Base-by-base conservation (phyloP, 2,329 filamentous ascomycete genomes). In the Alternaria sp. region DNA sequence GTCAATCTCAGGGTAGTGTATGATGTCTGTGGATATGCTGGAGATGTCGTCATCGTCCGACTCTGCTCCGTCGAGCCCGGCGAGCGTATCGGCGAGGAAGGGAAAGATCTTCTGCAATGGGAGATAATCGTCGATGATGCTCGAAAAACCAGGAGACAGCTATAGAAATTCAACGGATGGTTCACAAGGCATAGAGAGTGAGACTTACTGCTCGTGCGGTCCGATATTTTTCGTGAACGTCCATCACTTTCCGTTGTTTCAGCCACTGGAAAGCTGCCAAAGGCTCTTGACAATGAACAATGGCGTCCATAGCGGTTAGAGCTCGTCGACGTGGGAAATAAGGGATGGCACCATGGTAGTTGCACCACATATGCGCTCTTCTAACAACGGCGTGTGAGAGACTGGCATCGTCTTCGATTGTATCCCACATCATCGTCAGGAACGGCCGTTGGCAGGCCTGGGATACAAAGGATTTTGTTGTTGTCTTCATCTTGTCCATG, bases 401-500 rank as follows among this genome's bases (percentile, higher is more conserved):
- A 9, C 71, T 61, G 6, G 62, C 73, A 28, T 74, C 66, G 32
- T 78, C 73, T 20, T 76, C 69, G n/a, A 79, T 66, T 4, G 73
- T 75, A 41, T 79, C 76, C 76, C 76, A 79, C 69, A 78, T 78
- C 71, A 79, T 74, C 7, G 75, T 75, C n/a, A 69, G 62, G 39
- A 78, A 78, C 2, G 74, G 64, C 18, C 76, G 64, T 32, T 78
- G 63, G 48, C 75, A 77, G 14, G 76, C 72, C 53, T 79, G 74
- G 12, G 76, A 76, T 3, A 79, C 75, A 34, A 79, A 78, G 3
- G 71, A 73, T 54, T 76, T 77, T 11, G 74, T 76, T 1, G 76
- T 78, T 1, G 69, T 73, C 54, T 75, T 77, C 76, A 79, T 78
- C 57, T 77, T 79, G 48, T 78, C 76, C 75, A 79, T 78, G 9